Evolutionary conservation across 352 stramenopile genomes (phyloP).

Genomic region (Phytopythium aichiense): DNA sequence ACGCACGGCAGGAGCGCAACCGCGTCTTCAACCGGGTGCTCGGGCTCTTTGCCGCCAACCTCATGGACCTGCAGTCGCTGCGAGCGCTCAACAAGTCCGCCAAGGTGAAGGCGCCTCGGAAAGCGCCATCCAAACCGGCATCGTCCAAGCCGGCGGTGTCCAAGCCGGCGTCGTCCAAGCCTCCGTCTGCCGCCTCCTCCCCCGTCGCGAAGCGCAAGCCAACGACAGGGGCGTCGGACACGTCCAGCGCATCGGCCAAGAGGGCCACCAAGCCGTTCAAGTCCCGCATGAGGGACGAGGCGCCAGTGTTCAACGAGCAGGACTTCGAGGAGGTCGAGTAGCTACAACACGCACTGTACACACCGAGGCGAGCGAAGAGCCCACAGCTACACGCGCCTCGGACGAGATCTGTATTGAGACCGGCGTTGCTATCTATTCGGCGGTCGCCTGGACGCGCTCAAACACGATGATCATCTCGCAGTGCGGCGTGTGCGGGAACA

Average conservation of each 20-base stretch:
- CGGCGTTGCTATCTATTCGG: slow-evolving; percentile 7
- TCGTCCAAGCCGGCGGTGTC: slow-evolving; percentile 21
- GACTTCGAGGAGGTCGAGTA: slow-evolving; percentile 70
- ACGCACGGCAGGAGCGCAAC: slow-evolving; percentile 81
- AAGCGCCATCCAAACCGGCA: slow-evolving; percentile 25
- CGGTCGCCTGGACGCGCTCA: slow-evolving; percentile 68
- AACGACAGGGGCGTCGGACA: slow-evolving; percentile 3
- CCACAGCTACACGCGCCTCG: neutral
- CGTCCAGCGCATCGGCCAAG: slow-evolving; percentile 29
- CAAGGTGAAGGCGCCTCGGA: slow-evolving; percentile 58
- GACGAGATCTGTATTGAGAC: neutral
- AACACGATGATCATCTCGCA: slow-evolving; percentile 99
- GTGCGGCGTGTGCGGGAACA: slow-evolving; percentile 98
- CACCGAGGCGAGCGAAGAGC: neutral
- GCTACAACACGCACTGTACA: neutral
- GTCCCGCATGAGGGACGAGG: slow-evolving; percentile 71
- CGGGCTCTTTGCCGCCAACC: slow-evolving; percentile 45
- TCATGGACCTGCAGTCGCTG: slow-evolving; percentile 68
- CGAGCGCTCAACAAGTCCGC: slow-evolving; percentile 62
- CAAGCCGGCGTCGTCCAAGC: slow-evolving; percentile 28
- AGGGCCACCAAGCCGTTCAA: slow-evolving; percentile 73
- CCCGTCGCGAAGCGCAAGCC: slow-evolving; percentile 41
- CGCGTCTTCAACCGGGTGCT: slow-evolving; percentile 77
- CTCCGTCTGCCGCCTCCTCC: slow-evolving; percentile 9
- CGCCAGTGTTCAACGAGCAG: slow-evolving; percentile 42